These are phyloP conservation scores for Karstenula rhodostoma DNA, from an alignment of 2,329 filamentous ascomycete genomes.

Conservation along the genomic window DNA sequence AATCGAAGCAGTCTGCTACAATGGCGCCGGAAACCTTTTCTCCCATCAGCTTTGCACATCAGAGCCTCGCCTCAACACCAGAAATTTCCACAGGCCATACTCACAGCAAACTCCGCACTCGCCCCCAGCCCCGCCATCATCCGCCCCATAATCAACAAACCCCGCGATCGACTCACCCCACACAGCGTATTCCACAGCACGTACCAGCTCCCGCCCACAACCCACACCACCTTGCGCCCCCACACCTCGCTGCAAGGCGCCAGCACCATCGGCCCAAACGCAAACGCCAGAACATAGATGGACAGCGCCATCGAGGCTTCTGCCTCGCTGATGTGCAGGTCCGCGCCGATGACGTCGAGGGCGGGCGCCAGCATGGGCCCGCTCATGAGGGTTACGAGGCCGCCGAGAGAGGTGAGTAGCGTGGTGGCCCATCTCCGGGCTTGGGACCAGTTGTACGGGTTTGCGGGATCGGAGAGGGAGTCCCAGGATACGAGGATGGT, in stretches of 20 bases:
- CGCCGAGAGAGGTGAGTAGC: constrained; percentile 27
- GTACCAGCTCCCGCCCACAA: constrained; percentile 27
- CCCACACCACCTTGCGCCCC: constrained; percentile 71
- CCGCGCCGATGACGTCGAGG: constrained; percentile 18
- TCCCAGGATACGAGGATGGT: constrained; percentile 22
- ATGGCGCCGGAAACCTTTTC: constrained; percentile 27
- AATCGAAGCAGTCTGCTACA: constrained; percentile 21
- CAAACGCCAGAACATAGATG: constrained; percentile 36
- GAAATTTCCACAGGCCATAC: too few species aligned
- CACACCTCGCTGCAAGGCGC: constrained; percentile 79
- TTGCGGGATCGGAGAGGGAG: constrained; percentile 22
- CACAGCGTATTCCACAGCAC: constrained; percentile 30
- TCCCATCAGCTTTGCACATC: too few species aligned
- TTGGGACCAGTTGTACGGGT: constrained; percentile 38
- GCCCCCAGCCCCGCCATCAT: constrained; percentile 29
- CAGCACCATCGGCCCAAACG: constrained; percentile 73
- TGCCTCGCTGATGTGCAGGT: constrained; percentile 22
- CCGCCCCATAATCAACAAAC: constrained; percentile 24
- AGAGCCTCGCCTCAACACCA: too few species aligned
- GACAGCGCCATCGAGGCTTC: constrained; percentile 28
- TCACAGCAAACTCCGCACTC: constrained; percentile 31
- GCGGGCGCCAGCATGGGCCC: constrained; percentile 32
- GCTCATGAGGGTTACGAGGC: constrained; percentile 33
- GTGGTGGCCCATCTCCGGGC: constrained; percentile 55
- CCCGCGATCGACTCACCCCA: constrained; percentile 17